Evolutionary conservation across 176 grass and related monocot genomes (phyloP).

Genomic region (Hyparrhenia diplandra): DNA sequence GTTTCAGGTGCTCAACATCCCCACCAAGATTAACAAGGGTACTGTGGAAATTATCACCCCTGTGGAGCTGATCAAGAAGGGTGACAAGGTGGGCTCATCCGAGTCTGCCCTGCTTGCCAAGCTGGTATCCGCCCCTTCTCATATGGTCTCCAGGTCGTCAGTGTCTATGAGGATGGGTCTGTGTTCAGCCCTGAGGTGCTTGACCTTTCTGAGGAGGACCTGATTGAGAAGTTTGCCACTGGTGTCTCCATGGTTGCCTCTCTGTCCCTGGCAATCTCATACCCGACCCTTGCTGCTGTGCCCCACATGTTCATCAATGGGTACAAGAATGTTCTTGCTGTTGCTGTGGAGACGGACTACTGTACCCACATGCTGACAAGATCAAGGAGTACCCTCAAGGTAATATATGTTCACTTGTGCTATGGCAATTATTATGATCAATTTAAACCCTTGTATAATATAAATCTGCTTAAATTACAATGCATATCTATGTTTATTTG

Average conservation of each 20-base stretch:
- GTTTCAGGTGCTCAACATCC: constrained; percentile 78
- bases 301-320: constrained; percentile 85
- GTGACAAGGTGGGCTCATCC: constrained; percentile 80
- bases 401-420: constrained; percentile 22
- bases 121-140: constrained; percentile 72
- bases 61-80: constrained; percentile 80
- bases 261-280: constrained; percentile 63
- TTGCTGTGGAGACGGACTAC: constrained; percentile 80
- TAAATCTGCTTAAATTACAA: background rate
- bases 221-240: constrained; percentile 53
- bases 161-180: constrained; percentile 62
- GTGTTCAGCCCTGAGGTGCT: constrained; percentile 89
- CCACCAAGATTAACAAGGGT: constrained; percentile 95
- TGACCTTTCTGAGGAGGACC: constrained; percentile 70
- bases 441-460: background rate
- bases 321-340: constrained; percentile 85
- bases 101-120: constrained; percentile 82
- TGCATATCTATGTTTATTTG: background rate
- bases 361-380: constrained; percentile 68
- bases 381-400: constrained; percentile 91
- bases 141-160: constrained; percentile 60
- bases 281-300: constrained; percentile 72
- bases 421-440: background rate
- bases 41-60: constrained; percentile 86
- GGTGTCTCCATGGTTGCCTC: constrained; percentile 77